Evolutionary conservation across 371 early-diverging fungal species (phyloP), one percentile per base, ranked within the genome.

Genomic region (Gilbertella persicaria): DNA sequence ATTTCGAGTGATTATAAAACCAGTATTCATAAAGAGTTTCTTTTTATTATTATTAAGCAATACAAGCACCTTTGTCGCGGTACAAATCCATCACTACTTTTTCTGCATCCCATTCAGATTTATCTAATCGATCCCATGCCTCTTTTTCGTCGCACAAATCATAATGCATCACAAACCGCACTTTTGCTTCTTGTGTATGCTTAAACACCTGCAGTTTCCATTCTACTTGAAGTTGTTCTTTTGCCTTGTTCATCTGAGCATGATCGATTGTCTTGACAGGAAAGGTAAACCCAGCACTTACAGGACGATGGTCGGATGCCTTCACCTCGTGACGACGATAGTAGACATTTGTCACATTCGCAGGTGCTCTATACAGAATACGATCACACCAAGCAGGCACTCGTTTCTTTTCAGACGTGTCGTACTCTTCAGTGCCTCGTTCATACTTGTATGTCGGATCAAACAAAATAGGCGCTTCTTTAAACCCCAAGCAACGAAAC

Each of bases 361-460:
- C 6, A 17, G 42, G 33, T 16, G 43, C 52, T 21, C 42, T 17
- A 14, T 40, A 51, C 3, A 51, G 23, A 3, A 51, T 75, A 6
- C 94, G 79, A 66, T 94, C 94, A 51, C 92, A 94, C 88, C 89
- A 94, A 0, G 91, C 86, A 3, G 93, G 93, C 0, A 86, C 77
- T 2, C 93, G 79, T 61, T 82, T 69, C 64, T 94, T 94, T 20
- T 92, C 91, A 8, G 87, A 86, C 3, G 85, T 75, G 55, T 94
- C 95, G 58, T 89, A 94, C 2, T 60, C 53, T 16, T 84, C 78
- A 25, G 83, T 80, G 10, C 83, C 83, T 2, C 73, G 69, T 54
- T 92, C 85, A 57, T 91, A 93, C 71, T 94, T 94, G 80, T 91
- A 94, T 0, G 93, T 94, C 0, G 95, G 95, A 3, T 84, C 81